Evolutionary conservation across 2,329 filamentous ascomycete genomes (phyloP).

Genomic region (Fusarium sacchari): DNA sequence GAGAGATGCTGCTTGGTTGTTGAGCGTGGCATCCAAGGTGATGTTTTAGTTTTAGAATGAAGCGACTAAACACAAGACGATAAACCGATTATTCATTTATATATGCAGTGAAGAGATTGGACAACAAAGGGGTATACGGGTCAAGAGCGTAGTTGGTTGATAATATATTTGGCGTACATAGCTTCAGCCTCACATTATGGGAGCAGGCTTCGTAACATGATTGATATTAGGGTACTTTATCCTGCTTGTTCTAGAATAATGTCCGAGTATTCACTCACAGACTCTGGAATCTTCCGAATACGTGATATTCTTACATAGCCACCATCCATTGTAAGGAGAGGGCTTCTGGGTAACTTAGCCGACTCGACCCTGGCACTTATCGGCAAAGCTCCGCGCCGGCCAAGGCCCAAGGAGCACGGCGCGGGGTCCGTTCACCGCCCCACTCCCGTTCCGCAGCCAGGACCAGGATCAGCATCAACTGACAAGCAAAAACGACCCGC

Average conservation of each 20-base stretch:
- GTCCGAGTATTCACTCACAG: neutral
- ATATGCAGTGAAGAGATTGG: neutral
- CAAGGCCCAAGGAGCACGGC: neutral
- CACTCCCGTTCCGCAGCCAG: conserved; percentile 32
- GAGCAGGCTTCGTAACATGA: neutral
- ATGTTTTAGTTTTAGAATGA: conserved; percentile 63
- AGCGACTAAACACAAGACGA: neutral
- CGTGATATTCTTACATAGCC: neutral
- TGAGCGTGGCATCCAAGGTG: conserved; percentile 72
- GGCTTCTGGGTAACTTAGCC: neutral
- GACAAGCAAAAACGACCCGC: conserved; percentile 8
- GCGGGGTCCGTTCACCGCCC: conserved; percentile 23
- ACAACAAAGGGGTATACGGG: neutral
- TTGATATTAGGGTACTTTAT: neutral
- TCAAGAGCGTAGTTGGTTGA: conserved; percentile 17
- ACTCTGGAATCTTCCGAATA: neutral
- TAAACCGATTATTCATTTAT: conserved; percentile 1
- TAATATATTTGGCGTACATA: conserved; percentile 10
- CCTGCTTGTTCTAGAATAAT: neutral
- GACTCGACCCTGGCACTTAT: neutral
- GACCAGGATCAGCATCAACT: neutral
- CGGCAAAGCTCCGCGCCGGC: neutral
- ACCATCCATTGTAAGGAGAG: neutral
- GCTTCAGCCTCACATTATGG: neutral
- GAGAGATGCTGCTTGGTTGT: conserved; percentile 74